These are phyloP conservation scores for Mycena olivaceomarginata DNA, from an alignment of 768 basidiomycete species.

Conservation along the genomic window DNA sequence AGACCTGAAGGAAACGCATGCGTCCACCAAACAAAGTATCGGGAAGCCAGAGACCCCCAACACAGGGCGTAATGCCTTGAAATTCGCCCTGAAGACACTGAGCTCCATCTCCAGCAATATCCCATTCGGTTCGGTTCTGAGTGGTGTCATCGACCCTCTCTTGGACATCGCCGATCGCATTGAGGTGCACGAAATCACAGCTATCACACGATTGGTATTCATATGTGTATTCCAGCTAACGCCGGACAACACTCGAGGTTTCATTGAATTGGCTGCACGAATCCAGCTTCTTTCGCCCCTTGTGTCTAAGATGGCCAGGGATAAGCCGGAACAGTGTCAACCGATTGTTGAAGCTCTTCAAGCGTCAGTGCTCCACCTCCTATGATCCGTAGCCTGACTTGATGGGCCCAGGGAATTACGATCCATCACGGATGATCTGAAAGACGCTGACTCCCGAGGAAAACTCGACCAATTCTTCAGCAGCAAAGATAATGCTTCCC, in stretches of 20 bases:
- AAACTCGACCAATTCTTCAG: constrained; percentile 28
- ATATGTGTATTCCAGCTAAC: not conserved
- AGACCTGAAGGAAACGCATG: no score
- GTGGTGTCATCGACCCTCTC: constrained; percentile 23
- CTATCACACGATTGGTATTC: not conserved
- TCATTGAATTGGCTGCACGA: not conserved
- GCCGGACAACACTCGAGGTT: constrained; percentile 9
- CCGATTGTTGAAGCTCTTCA: not conserved
- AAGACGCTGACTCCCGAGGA: not conserved
- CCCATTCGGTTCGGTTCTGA: constrained; percentile 15
- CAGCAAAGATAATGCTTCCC: constrained; percentile 6
- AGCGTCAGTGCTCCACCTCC: not conserved
- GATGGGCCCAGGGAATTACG: constrained; percentile 11
- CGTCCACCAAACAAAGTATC: no score
- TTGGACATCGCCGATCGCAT: constrained; percentile 14
- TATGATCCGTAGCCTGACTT: not conserved
- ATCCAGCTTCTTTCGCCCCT: no score
- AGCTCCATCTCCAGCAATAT: constrained; percentile 7
- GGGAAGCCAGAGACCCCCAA: no score
- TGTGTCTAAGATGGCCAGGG: no score
- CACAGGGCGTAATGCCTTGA: no score
- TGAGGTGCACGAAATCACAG: constrained; percentile 8
- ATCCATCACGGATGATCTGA: not conserved
- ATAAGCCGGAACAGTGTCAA: not conserved
- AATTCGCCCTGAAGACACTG: no score